These are phyloP conservation scores for Arthrobotrys pseudoclavata DNA, from an alignment of 2,329 filamentous ascomycete genomes.

Conservation along the genomic window DNA sequence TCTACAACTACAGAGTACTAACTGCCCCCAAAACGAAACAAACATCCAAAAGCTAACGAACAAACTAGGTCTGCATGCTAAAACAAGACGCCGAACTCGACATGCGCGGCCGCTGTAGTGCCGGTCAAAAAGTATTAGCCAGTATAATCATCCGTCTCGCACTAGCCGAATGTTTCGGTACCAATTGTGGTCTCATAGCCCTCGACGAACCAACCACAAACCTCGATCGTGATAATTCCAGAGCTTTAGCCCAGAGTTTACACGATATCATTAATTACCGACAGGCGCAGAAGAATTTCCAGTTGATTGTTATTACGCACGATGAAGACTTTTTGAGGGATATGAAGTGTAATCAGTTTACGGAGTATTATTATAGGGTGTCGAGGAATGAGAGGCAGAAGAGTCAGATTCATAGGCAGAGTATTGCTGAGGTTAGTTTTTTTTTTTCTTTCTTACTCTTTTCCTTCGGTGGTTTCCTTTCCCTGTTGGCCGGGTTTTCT, in stretches of 20 bases:
- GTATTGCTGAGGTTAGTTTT: conserved; percentile 69
- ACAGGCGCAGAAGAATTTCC: conserved; percentile 91
- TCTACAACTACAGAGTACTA: conserved; percentile 87
- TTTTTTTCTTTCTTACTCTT: not conserved
- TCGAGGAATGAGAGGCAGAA: conserved; percentile 86
- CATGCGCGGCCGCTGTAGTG: conserved; percentile 97
- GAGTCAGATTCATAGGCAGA: conserved; percentile 81
- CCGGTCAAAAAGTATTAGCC: conserved; percentile 95
- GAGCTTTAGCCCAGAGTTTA: conserved; percentile 84
- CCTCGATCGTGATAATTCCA: conserved; percentile 94
- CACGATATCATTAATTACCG: conserved; percentile 88
- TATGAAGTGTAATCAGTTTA: conserved; percentile 95
- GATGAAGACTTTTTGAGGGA: conserved; percentile 94
- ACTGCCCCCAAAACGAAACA: not conserved
- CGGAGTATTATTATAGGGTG: conserved; percentile 91
- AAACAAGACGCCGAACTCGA: conserved; percentile 99
- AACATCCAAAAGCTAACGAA: not conserved
- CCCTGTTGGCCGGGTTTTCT: not conserved
- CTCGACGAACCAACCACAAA: conserved; percentile 98
- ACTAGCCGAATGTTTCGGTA: conserved; percentile 93
- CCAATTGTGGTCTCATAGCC: conserved; percentile 95
- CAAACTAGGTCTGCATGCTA: conserved; percentile 81
- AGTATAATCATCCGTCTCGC: conserved; percentile 98
- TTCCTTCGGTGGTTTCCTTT: conserved; percentile 2
- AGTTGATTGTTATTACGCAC: conserved; percentile 98